A percentile compares a stretch with the other conserved stretches of the same genome.
Conservation (phyloP, 352 stramenopile genomes). For the Pythium apleroticum region DNA sequence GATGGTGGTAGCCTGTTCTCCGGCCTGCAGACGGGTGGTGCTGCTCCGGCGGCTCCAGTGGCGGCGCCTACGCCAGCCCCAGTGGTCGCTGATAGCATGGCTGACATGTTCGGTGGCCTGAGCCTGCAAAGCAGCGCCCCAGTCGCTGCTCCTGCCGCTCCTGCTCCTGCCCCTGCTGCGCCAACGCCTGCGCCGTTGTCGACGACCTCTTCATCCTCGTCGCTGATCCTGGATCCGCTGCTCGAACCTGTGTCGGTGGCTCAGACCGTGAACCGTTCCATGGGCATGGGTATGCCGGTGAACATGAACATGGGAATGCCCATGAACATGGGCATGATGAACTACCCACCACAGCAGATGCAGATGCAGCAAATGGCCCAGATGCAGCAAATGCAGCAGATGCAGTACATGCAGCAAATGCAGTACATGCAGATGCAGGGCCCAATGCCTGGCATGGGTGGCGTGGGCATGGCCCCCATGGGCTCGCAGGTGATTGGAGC, state of each 20-base stretch:
- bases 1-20: slow-evolving; percentile 53
- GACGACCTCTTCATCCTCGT: slow-evolving; percentile 32
- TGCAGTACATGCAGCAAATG: slow-evolving; percentile 54
- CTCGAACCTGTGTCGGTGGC: slow-evolving; percentile 51
- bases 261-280: slow-evolving; percentile 32
- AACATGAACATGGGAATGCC: slow-evolving; percentile 58
- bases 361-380: slow-evolving; percentile 66
- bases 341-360: slow-evolving; percentile 59
- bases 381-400: slow-evolving; percentile 52
- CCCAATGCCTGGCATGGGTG: slow-evolving; percentile 45
- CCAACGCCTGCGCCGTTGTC: slow-evolving; percentile 12
- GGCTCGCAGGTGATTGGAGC: slow-evolving; percentile 79
- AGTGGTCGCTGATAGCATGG: slow-evolving; percentile 17
- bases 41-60: slow-evolving; percentile 11
- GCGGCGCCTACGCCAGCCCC: slow-evolving; percentile 8
- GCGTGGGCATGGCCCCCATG: slow-evolving; percentile 36
- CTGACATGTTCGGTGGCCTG: slow-evolving; percentile 80
- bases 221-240: slow-evolving; percentile 67
- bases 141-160: slow-evolving; percentile 25
- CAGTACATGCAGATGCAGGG: slow-evolving; percentile 77
- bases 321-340: slow-evolving; percentile 62
- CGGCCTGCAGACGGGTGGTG: slow-evolving; percentile 46
- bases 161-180: slow-evolving; percentile 14
- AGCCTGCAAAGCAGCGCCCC: slow-evolving; percentile 53
- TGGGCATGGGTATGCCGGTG: slow-evolving; percentile 35